Percentiles rank a stretch among this genome's conserved stretches.
These are phyloP conservation scores for Coelastrella sp. DNA, from an alignment of 139 green algal species.

Conservation along the genomic window DNA sequence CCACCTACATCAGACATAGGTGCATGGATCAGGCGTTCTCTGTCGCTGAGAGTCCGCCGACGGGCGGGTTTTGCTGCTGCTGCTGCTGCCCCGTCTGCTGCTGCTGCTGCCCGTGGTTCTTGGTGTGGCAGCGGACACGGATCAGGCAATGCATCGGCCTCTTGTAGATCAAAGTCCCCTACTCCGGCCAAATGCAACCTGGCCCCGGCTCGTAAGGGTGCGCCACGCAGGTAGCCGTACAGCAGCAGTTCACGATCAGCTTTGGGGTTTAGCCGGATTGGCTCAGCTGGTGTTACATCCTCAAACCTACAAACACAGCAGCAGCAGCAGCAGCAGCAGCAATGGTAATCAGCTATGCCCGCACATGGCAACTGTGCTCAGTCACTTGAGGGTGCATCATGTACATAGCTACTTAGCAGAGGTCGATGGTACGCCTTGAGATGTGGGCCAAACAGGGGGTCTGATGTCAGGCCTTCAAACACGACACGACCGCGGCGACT, in stretches of 20 bases:
- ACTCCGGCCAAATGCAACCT: slow-evolving; percentile 91
- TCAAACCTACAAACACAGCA: slow-evolving; percentile 62
- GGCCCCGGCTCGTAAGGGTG: slow-evolving; percentile 78
- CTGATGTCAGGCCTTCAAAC: too few species aligned
- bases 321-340: not conserved
- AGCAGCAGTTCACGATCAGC: slow-evolving; percentile 91
- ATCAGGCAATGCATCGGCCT: slow-evolving; percentile 90
- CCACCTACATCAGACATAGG: slow-evolving; percentile 97
- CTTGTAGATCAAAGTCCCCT: slow-evolving; percentile 84
- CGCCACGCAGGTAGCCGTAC: slow-evolving; percentile 95
- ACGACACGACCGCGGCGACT: too few species aligned
- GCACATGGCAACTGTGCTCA: not conserved
- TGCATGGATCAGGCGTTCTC: slow-evolving; percentile 94
- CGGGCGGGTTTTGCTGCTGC: slow-evolving; percentile 45
- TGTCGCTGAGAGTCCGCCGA: slow-evolving; percentile 81
- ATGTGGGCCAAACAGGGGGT: too few species aligned
- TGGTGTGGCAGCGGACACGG: slow-evolving; percentile 95
- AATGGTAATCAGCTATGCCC: not conserved
- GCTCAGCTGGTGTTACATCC: slow-evolving; percentile 90
- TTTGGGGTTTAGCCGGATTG: slow-evolving; percentile 79
- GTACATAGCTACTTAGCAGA: too few species aligned
- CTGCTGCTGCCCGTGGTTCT: slow-evolving; percentile 56
- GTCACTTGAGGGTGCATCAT: too few species aligned
- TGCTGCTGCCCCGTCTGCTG: slow-evolving; percentile 8
- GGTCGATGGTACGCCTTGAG: too few species aligned